These are phyloP conservation scores for Populus trichocarpa DNA, from an alignment of 441 rosid species.

Conservation along the genomic window DNA sequence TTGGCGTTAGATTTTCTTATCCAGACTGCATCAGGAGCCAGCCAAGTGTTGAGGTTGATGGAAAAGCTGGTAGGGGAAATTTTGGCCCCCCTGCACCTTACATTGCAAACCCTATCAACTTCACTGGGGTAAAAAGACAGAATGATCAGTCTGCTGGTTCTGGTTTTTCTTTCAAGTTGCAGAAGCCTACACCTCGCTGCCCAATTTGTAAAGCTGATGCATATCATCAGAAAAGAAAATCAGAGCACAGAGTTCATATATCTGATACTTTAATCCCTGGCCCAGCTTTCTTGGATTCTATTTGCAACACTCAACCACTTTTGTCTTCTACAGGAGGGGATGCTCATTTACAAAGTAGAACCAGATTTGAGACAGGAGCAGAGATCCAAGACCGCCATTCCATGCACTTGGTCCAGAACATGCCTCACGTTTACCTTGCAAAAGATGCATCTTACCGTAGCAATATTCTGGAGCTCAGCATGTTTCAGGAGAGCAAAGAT, in stretches of 20 bases:
- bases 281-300: not conserved
- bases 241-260: not conserved
- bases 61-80: not conserved
- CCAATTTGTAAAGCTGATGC: not conserved
- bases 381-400: not conserved
- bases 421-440: not conserved
- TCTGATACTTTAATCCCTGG: not conserved
- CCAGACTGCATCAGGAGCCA: not conserved
- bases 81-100: not conserved
- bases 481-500: not conserved
- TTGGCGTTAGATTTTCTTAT: not conserved
- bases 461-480: not conserved
- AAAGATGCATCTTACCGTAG: not conserved
- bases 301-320: constrained; percentile 10
- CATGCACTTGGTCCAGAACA: not conserved
- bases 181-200: not conserved
- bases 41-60: not conserved
- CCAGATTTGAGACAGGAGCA: not conserved
- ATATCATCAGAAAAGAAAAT: not conserved
- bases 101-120: constrained; percentile 1
- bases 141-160: constrained; percentile 7
- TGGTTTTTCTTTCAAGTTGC: constrained; percentile 6
- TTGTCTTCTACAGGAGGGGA: not conserved
- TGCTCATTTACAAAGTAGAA: constrained; percentile 4
- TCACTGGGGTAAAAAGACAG: constrained; percentile 14